These are phyloP conservation scores for Margaritispora aquatica DNA, from an alignment of 495 filamentous ascomycete species.

Conservation along the genomic window DNA sequence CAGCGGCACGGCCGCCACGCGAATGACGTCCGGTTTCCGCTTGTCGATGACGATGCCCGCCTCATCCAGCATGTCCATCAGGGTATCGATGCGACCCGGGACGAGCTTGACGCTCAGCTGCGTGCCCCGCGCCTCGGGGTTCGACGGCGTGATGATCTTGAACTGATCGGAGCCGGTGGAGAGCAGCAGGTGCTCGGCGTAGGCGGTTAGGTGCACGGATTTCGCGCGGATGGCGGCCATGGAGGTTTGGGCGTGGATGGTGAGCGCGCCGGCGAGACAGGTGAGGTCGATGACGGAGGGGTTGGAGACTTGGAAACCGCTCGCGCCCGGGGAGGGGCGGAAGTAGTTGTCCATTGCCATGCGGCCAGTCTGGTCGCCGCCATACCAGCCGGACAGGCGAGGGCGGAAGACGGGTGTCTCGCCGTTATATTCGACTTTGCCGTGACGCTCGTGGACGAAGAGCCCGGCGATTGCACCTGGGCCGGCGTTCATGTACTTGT, in stretches of 20 bases:
- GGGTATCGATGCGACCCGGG: slow-evolving; percentile 58
- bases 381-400: slow-evolving; percentile 78
- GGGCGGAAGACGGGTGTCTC: slow-evolving; percentile 22
- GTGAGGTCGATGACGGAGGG: slow-evolving; percentile 60
- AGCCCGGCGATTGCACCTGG: slow-evolving; percentile 84
- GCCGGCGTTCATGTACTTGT: slow-evolving; percentile 94
- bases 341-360: slow-evolving; percentile 82
- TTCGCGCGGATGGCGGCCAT: slow-evolving; percentile 68
- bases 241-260: slow-evolving; percentile 67
- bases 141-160: slow-evolving; percentile 71
- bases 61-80: slow-evolving; percentile 62
- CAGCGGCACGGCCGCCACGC: slow-evolving; percentile 87
- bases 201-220: slow-evolving; percentile 68
- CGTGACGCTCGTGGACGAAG: slow-evolving; percentile 83
- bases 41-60: slow-evolving; percentile 79
- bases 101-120: slow-evolving; percentile 74
- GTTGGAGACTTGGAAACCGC: slow-evolving; percentile 64
- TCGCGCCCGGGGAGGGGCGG: slow-evolving; percentile 62
- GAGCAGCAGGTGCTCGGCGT: slow-evolving; percentile 67
- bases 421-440: slow-evolving; percentile 36
- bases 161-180: slow-evolving; percentile 45
- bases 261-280: slow-evolving; percentile 67
- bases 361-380: slow-evolving; percentile 65
- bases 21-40: slow-evolving; percentile 80
- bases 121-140: slow-evolving; percentile 68